Percentiles rank a stretch among this genome's conserved stretches.
Conservation (phyloP, 106 monocot genomes). For the Apostasia shenzhenica region DNA sequence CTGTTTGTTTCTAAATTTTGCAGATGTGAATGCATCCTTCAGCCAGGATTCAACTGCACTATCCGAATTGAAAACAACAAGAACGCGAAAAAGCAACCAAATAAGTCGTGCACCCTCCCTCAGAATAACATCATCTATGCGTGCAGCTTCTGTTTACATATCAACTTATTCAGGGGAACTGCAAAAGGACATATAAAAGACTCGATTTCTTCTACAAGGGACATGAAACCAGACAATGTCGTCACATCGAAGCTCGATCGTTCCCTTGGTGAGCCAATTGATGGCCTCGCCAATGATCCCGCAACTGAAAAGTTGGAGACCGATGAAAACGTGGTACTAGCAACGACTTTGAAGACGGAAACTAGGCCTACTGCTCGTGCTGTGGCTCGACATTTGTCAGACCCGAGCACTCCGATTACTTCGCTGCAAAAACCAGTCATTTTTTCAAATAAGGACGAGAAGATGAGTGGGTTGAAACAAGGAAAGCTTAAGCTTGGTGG, state of each 20-base stretch:
- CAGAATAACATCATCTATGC: constrained; percentile 40
- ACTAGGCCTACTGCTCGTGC: neutral
- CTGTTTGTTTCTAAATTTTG: neutral
- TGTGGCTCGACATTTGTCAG: neutral
- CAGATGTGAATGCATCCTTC: constrained; percentile 57
- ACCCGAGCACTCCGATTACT: constrained; percentile 7
- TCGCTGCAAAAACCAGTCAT: neutral
- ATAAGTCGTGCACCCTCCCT: constrained; percentile 6
- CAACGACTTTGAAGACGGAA: neutral
- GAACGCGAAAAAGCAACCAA: constrained; percentile 15
- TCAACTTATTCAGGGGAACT: constrained; percentile 38
- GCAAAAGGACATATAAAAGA: constrained; percentile 24
- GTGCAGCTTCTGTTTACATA: constrained; percentile 48
- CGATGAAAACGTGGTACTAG: neutral
- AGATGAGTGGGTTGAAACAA: neutral
- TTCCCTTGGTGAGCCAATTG: neutral
- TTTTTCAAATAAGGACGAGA: constrained; percentile 13
- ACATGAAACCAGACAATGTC: neutral
- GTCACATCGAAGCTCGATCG: neutral
- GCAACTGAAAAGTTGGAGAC: neutral
- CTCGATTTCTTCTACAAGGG: constrained; percentile 19
- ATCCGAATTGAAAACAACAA: constrained; percentile 37
- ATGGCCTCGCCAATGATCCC: neutral
- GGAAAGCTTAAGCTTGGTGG: neutral
- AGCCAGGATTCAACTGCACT: constrained; percentile 56